phyloP scores from a whole-genome alignment of 2,329 filamentous ascomycete species.

The Arthrinium phaeospermum region DNA sequence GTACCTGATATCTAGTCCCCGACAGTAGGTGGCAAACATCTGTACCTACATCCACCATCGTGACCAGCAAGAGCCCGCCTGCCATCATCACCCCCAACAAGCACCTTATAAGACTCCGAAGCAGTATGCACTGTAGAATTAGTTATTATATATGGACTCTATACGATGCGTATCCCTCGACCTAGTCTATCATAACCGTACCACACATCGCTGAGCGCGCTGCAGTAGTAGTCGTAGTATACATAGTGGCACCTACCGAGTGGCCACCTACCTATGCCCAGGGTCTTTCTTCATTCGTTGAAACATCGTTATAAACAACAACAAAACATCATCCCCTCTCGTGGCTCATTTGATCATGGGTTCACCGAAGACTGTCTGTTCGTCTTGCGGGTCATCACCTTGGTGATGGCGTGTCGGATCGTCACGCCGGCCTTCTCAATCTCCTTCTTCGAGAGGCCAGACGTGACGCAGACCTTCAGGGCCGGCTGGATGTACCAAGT shows the following conservation, averaged over 20 bases:
- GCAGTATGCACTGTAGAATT: neutral
- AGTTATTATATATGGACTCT: slow-evolving; percentile 18
- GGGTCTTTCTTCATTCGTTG: slow-evolving; percentile 13
- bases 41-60: neutral
- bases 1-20: neutral
- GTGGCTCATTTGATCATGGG: slow-evolving; percentile 33
- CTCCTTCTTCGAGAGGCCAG: slow-evolving; percentile 88
- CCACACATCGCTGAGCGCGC: neutral
- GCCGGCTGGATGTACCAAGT: slow-evolving; percentile 77
- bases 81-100: neutral
- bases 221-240: neutral
- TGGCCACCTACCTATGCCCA: neutral
- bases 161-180: slow-evolving; percentile 1
- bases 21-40: neutral
- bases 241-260: neutral
- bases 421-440: slow-evolving; percentile 90
- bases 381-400: slow-evolving; percentile 76
- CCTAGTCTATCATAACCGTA: slow-evolving; percentile 6
- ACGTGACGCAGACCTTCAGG: slow-evolving; percentile 90
- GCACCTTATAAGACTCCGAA: neutral
- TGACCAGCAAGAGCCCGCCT: neutral
- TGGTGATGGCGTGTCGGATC: slow-evolving; percentile 92
- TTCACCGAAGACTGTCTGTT: slow-evolving; percentile 52
- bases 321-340: neutral
- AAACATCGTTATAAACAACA: slow-evolving; percentile 22